A percentile compares a stretch with the other conserved stretches of the same genome.
Conservation (phyloP, 192 early-diverging fungal genomes). For the Anaeromyces robustus region DNA sequence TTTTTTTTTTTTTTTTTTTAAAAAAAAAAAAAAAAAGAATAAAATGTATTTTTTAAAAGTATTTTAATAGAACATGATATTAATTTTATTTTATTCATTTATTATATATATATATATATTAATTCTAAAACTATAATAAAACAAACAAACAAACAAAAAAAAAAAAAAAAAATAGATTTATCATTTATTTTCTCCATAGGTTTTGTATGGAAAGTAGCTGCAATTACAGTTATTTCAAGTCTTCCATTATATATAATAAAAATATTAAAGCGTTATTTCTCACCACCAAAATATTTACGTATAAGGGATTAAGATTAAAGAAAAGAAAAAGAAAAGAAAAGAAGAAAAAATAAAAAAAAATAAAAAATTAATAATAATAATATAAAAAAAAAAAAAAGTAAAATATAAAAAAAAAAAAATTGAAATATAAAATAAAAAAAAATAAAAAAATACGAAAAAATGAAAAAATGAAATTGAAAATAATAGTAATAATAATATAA, state of each 20-base stretch:
- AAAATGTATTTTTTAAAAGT: conserved; percentile 1
- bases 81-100: background rate
- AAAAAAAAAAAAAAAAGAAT: background rate
- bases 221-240: conserved; percentile 75
- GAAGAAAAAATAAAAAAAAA: no score
- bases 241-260: conserved; percentile 80
- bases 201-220: conserved; percentile 80
- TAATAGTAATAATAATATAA: no score
- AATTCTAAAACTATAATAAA: conserved; percentile 2
- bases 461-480: no score
- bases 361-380: no score
- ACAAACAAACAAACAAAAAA: no score
- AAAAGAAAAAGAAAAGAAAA: no score
- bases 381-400: no score
- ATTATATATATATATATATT: background rate
- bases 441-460: no score
- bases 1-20: background rate
- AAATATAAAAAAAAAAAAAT: no score
- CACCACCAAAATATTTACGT: conserved; percentile 60
- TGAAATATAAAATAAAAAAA: no score
- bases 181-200: conserved; percentile 66
- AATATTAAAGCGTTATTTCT: conserved; percentile 53
- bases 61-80: no score
- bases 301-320: no score
- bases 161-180: conserved; percentile 52